phyloP scores from a whole-genome alignment of 768 basidiomycete genomes.

The Phaffia tasmanica region DNA sequence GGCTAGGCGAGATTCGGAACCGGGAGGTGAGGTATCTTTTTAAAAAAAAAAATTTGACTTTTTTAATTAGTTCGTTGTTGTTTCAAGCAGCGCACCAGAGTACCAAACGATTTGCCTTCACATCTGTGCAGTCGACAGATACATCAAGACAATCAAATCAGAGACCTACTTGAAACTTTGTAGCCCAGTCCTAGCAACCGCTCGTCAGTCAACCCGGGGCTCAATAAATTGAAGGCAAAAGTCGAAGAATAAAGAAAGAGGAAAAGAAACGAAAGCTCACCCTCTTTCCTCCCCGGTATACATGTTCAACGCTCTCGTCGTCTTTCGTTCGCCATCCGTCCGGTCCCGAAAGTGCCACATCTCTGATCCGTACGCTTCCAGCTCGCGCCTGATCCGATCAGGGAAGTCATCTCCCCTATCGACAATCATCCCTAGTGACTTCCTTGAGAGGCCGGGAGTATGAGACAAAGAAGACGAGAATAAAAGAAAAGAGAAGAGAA shows the following conservation, averaged over 20 bases:
- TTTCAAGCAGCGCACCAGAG: too few species aligned
- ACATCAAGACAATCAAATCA: too few species aligned
- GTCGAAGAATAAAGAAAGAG: background rate
- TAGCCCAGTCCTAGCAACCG: too few species aligned
- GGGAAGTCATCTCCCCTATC: constrained; percentile 74
- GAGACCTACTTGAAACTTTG: too few species aligned
- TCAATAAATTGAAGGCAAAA: background rate
- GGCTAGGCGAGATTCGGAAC: constrained; percentile 57
- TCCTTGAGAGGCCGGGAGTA: background rate
- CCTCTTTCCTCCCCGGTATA: constrained; percentile 63
- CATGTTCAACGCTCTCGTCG: constrained; percentile 61
- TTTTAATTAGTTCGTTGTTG: background rate
- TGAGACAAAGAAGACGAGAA: background rate
- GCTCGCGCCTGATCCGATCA: constrained; percentile 44
- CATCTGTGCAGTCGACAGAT: too few species aligned
- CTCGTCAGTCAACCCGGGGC: too few species aligned
- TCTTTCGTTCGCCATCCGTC: constrained; percentile 44
- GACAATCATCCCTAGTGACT: constrained; percentile 81
- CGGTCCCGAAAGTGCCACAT: constrained; percentile 66
- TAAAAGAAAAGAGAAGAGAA: too few species aligned
- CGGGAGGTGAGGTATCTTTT: constrained; percentile 55
- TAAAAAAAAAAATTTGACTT: background rate
- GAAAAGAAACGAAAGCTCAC: constrained; percentile 40
- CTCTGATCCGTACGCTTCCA: constrained; percentile 54
- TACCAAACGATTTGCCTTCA: too few species aligned